These are phyloP conservation scores for Daldinia grandis DNA, from an alignment of 495 filamentous ascomycete genomes.

Conservation along the genomic window DNA sequence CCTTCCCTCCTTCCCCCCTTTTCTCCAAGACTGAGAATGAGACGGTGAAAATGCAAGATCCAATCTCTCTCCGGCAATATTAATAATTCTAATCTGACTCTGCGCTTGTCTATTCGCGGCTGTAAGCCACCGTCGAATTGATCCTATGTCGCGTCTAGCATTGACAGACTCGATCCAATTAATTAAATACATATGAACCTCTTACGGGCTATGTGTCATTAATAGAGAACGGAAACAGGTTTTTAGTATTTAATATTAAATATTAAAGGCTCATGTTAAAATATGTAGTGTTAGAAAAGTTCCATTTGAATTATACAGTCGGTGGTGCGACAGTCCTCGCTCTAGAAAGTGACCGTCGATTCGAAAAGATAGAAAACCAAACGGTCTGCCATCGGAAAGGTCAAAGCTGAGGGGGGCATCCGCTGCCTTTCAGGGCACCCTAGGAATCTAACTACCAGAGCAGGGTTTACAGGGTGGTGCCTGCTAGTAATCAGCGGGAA, in stretches of 20 bases:
- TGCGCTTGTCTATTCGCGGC: background rate
- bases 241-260: background rate
- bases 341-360: background rate
- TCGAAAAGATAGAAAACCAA: background rate
- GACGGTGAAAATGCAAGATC: constrained; percentile 3
- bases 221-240: background rate
- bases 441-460: constrained; percentile 8
- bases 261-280: background rate
- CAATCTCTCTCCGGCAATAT: background rate
- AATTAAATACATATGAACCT: background rate
- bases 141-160: background rate
- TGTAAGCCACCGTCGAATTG: background rate
- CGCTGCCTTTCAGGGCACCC: constrained; percentile 6
- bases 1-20: background rate
- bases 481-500: constrained; percentile 39
- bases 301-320: background rate
- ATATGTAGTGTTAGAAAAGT: background rate
- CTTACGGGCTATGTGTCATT: background rate
- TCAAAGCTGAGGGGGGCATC: constrained; percentile 14
- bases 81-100: background rate
- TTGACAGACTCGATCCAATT: background rate
- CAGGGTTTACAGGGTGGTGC: constrained; percentile 16
- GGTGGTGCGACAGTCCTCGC: no score
- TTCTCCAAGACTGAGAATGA: background rate
- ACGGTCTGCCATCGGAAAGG: background rate